Base-by-base conservation (phyloP, 1,284 basidiomycete genomes). In the Tetrapyrgos nigripes region DNA sequence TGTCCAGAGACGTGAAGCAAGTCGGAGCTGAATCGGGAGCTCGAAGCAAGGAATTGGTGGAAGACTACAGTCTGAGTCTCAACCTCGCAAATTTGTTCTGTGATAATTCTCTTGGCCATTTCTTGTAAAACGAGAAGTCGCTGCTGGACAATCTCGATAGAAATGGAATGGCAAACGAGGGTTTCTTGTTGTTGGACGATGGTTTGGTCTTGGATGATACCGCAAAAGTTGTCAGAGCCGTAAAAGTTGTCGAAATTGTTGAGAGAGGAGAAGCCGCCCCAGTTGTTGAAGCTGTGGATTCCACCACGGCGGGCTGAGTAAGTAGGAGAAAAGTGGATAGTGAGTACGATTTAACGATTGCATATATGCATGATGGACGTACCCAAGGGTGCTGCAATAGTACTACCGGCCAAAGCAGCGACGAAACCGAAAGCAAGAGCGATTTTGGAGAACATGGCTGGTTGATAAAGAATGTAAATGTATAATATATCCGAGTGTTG, bases 31-130 rank as follows among this genome's bases (percentile, higher is more conserved):
- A 72, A 74, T 26, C 60, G 55, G 31, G 65, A 64, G 50, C 70
- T 27, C 21, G 59, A 57, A 21, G 55, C 52, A 46, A 57, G 35
- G 52, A 55, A 61, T 55, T 61, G 59, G 11, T 57, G 52, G 26
- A 61, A 57, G 43, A 61, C 59, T 60, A 26, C 64, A 33, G 64
- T 72, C 62, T 74, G 72, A 27, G 69, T 68, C 51, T 74, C 72
- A 21, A 73, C 71, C 45, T 74, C 72, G 55, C 72, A 74, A 49
- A 70, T 68, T 29, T 68, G 65, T 53, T 73, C 70, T 1, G 68
- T 67, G 59, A 80, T 76, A 63, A 80, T 73, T 65, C 76, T 40
- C 59, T 66, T 67, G 26, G 65, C 66, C 57, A 69, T 64, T 47
- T 69, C 67, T 51, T 68, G 63, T 8, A 72, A 50, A 10, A 72